Evolutionary conservation across 1,284 basidiomycete species (phyloP), one percentile per base, ranked within the genome.

Genomic region (Coniferiporia weirii): DNA sequence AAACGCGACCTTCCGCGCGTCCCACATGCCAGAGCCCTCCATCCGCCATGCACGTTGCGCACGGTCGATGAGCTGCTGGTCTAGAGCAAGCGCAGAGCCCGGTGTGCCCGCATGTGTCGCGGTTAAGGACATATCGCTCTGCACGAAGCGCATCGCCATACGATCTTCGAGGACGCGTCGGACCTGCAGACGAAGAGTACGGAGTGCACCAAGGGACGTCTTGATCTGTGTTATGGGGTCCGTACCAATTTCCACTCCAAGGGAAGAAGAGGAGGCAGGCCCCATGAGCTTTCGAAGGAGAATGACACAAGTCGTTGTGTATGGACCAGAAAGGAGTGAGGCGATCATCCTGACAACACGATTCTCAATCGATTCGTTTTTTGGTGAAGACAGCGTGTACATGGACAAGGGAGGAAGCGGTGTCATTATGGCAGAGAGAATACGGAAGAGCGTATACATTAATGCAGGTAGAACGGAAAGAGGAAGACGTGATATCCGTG

Each of bases 41-140:
- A 80, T 82, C 1, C 82, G 76, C 85, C 85, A 90, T 0, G 86
- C 87, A 1, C 79, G 79, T 63, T 87, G 89, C 0, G 87, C 87
- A 1, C 79, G 78, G 63, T 87, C 85, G 77, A 90, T 79, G 51
- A 89, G 67, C 17, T 83, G 81, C 45, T 73, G 73, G 57, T 82
- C 82, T 12, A 89, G 68, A 52, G 81, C 80, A 64, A 13, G 12
- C 19, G 87, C 73, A 47, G 80, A 73, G 0, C 77, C 77, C 0
- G 84, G 82, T 3, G 78, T 79, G 22, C 85, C 85, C 1, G 85
- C 80, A 44, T 76, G 76, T 0, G 82, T 78, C 61, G 85, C 86
- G 4, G 74, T 73, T 5, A 76, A 65, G 1, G 81, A 75, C n/a
- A 72, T 75, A 60, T 83, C 75, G 22, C 80, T 75, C 2, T 76